Conservation (phyloP, 306 rosid genomes). For the Argentina anserina region DNA sequence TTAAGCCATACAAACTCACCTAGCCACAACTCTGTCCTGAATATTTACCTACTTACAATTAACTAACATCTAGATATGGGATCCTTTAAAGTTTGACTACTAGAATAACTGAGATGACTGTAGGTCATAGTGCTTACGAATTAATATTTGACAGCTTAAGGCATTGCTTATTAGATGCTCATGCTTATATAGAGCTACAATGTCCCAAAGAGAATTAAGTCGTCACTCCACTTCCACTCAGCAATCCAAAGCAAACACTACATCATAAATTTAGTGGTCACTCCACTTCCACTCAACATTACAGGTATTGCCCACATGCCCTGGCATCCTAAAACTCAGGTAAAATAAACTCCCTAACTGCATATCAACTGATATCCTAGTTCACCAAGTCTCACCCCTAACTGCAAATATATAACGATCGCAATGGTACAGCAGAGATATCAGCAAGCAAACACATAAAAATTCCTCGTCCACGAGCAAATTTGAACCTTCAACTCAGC, state of each 20-base stretch:
- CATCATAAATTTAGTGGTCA: not conserved
- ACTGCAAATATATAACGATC: not conserved
- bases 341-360: not conserved
- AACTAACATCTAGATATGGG: not conserved
- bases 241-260: not conserved
- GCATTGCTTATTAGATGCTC: not conserved
- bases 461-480: not conserved
- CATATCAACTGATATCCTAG: not conserved
- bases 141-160: not conserved
- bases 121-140: not conserved
- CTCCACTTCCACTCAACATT: not conserved
- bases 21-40: not conserved
- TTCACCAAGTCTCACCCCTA: not conserved
- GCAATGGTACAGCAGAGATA: not conserved
- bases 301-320: not conserved
- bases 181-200: not conserved
- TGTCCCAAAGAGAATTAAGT: not conserved
- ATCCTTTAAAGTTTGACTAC: not conserved
- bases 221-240: not conserved
- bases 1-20: slow-evolving; percentile 1
- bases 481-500: not conserved
- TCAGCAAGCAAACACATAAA: no score
- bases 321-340: not conserved
- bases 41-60: not conserved
- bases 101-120: not conserved